Evolutionary conservation across 2,329 filamentous ascomycete species (phyloP).

Genomic region (Fusarium robinianum): DNA sequence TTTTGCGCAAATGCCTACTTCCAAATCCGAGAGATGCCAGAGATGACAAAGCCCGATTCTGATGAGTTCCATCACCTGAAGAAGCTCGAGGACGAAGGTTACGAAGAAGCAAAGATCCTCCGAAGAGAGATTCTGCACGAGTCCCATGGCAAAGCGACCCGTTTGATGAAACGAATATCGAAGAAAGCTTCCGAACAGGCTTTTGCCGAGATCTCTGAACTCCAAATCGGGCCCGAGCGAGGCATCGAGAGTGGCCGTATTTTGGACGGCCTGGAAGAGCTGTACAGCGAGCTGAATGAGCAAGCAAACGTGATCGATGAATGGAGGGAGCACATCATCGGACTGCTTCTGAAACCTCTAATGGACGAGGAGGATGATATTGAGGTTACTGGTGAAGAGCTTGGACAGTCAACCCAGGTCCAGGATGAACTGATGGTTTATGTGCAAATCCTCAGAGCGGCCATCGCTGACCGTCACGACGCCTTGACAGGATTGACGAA

Average conservation of each 20-base stretch:
- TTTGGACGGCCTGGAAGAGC: constrained; percentile 66
- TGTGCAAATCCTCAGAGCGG: constrained; percentile 74
- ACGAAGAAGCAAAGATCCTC: constrained; percentile 77
- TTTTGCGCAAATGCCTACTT: constrained; percentile 84
- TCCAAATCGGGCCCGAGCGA: constrained; percentile 53
- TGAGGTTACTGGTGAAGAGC: constrained; percentile 86
- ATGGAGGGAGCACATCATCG: constrained; percentile 75
- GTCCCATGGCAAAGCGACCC: constrained; percentile 42
- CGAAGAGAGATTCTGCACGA: constrained; percentile 77
- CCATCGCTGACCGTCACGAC: constrained; percentile 78
- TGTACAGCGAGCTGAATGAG: constrained; percentile 69
- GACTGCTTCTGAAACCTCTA: constrained; percentile 72
- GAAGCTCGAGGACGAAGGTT: constrained; percentile 70
- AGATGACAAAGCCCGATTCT: constrained; percentile 67
- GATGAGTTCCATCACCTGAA: constrained; percentile 70
- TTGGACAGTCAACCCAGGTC: constrained; percentile 81
- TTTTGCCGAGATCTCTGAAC: constrained; percentile 66
- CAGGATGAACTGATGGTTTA: constrained; percentile 92
- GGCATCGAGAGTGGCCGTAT: constrained; percentile 76
- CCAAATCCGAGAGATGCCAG: constrained; percentile 75
- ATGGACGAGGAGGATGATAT: constrained; percentile 78
- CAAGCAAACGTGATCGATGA: constrained; percentile 73
- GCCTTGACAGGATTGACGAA: constrained; percentile 79
- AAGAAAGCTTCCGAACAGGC: constrained; percentile 55
- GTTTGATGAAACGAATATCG: constrained; percentile 65